phyloP scores from a whole-genome alignment of 163 green algal species.

The Coccomyxa subellipsoidea region DNA sequence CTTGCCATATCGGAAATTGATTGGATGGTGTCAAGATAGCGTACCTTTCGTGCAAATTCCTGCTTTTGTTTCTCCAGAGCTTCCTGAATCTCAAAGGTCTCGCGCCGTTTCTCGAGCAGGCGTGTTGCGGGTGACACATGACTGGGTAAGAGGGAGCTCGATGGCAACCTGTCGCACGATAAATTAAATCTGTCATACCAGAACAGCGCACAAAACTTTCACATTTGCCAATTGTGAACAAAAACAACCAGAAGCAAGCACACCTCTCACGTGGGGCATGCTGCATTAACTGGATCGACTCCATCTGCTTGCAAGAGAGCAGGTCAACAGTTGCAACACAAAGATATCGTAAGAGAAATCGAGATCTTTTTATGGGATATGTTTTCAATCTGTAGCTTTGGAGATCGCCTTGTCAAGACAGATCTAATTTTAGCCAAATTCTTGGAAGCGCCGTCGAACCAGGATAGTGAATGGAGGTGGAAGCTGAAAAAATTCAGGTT shows the following conservation, averaged over 20 bases:
- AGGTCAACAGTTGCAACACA: neutral
- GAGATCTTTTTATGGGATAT: neutral
- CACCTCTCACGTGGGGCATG: constrained; percentile 3
- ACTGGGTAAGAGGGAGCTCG: neutral
- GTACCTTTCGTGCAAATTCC: constrained; percentile 76
- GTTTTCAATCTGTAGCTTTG: neutral
- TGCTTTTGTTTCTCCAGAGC: constrained; percentile 82
- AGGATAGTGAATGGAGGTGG: no score
- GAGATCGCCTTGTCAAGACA: neutral
- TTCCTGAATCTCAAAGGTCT: constrained; percentile 95
- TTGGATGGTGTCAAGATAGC: neutral
- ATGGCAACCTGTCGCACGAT: neutral
- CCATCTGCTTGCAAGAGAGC: neutral
- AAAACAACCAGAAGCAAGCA: constrained; percentile 49
- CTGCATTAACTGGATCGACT: neutral
- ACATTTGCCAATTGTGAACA: constrained; percentile 30
- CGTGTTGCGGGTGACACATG: constrained; percentile 86
- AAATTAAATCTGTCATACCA: neutral
- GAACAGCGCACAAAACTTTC: no score
- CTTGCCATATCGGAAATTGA: neutral
- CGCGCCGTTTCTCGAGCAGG: constrained; percentile 87
- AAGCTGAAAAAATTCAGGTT: no score
- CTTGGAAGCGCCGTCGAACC: no score
- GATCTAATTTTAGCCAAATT: neutral
- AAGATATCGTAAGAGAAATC: neutral